Conservation (phyloP, 1,284 basidiomycete genomes). For the Bondarzewia mesenterica region DNA sequence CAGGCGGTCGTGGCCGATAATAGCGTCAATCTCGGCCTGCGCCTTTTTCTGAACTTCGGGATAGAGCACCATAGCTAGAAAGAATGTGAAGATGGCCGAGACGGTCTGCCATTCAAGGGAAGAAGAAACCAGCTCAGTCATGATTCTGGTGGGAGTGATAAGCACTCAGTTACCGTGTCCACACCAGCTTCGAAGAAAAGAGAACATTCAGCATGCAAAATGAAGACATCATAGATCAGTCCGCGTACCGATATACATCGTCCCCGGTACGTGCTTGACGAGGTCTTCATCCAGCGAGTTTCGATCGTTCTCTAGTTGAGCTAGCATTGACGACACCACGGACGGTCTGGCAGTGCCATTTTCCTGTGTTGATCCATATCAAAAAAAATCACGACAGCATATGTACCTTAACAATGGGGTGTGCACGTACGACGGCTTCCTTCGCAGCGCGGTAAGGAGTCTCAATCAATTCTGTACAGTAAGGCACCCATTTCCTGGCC, state of each 20-base stretch:
- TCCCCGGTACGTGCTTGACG: neutral
- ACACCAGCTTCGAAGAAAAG: neutral
- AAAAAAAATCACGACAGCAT: neutral
- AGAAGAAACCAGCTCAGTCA: too few species aligned
- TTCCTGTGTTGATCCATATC: neutral
- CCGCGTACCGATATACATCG: slow-evolving; percentile 9
- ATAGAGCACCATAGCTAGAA: neutral
- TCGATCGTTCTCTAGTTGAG: neutral
- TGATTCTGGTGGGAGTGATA: too few species aligned
- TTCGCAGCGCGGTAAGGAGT: neutral
- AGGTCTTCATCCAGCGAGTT: neutral
- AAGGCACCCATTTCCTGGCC: slow-evolving; percentile 10
- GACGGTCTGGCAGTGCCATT: neutral
- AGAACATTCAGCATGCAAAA: neutral
- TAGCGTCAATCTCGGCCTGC: neutral
- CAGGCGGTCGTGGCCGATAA: neutral
- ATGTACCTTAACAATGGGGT: slow-evolving; percentile 1
- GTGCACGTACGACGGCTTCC: neutral
- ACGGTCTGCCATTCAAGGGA: too few species aligned
- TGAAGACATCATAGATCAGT: neutral
- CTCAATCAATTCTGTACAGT: neutral
- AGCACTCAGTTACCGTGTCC: slow-evolving; percentile 3
- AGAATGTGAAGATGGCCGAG: neutral
- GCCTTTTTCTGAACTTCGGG: neutral
- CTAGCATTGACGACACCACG: neutral